A percentile compares a stretch with the other conserved stretches of the same genome.
Conservation (phyloP, 1,284 basidiomycete genomes). For the Microbotryomycetes sp. region DNA sequence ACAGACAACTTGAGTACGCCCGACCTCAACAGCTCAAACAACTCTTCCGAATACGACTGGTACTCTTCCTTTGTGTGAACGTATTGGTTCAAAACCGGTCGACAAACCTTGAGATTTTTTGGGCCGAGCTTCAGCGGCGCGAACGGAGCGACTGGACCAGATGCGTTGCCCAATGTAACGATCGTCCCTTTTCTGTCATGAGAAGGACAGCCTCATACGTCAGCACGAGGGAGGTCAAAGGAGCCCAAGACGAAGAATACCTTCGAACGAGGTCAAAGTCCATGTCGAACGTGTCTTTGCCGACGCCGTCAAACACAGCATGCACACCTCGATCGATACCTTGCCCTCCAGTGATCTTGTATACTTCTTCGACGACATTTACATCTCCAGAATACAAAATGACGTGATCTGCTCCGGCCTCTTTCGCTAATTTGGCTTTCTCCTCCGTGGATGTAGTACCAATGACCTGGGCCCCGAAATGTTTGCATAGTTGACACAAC, state of each 20-base stretch:
- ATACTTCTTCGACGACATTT: constrained; percentile 53
- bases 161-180: constrained; percentile 87
- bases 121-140: constrained; percentile 62
- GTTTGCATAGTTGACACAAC: constrained; percentile 45
- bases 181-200: constrained; percentile 44
- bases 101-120: constrained; percentile 65
- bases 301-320: constrained; percentile 87
- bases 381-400: constrained; percentile 66
- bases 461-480: constrained; percentile 75
- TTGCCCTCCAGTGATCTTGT: constrained; percentile 62
- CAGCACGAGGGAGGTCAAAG: constrained; percentile 14
- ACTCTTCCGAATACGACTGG: constrained; percentile 55
- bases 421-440: constrained; percentile 76
- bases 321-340: constrained; percentile 50
- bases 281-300: constrained; percentile 65
- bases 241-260: background rate
- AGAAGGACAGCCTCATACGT: background rate
- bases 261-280: constrained; percentile 31
- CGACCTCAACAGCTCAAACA: constrained; percentile 57
- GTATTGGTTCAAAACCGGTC: constrained; percentile 46
- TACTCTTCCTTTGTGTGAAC: constrained; percentile 64
- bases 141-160: constrained; percentile 60
- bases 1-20: constrained; percentile 64
- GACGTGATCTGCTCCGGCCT: constrained; percentile 77
- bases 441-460: constrained; percentile 82